Conservation (phyloP, 2,329 filamentous ascomycete species). For the Septoria linicola region DNA sequence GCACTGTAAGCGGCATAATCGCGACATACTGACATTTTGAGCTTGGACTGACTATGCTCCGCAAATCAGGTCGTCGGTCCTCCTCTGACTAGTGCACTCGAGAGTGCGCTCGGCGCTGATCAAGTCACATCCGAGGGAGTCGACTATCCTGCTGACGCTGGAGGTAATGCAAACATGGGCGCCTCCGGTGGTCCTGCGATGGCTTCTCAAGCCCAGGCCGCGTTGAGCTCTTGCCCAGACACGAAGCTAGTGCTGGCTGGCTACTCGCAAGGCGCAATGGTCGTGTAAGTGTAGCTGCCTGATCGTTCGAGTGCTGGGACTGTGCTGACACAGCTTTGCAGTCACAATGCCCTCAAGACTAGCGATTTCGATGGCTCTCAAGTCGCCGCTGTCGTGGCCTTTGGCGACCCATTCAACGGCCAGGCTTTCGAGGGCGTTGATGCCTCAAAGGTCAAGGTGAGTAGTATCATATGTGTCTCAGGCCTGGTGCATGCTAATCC, state of each 20-base stretch:
- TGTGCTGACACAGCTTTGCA: too few relatives aligned
- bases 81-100: constrained; percentile 25
- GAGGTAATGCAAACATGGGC: constrained; percentile 26
- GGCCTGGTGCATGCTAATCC: neutral
- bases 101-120: constrained; percentile 21
- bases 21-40: too few relatives aligned
- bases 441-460: constrained; percentile 24
- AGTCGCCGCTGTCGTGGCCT: constrained; percentile 32
- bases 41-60: neutral
- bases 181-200: constrained; percentile 27
- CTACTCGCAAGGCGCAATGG: constrained; percentile 27
- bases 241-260: constrained; percentile 26
- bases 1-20: constrained; percentile 32
- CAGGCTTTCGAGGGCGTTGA: constrained; percentile 29
- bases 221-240: constrained; percentile 23
- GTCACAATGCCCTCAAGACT: constrained; percentile 22
- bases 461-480: too few relatives aligned
- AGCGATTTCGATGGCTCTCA: constrained; percentile 26
- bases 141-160: constrained; percentile 31
- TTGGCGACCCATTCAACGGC: constrained; percentile 34
- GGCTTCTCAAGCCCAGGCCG: constrained; percentile 16
- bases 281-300: constrained; percentile 15
- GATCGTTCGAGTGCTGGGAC: too few relatives aligned
- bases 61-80: constrained; percentile 19
- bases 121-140: constrained; percentile 29